Base-by-base conservation (phyloP, 2,329 filamentous ascomycete species). In the Diaporthe sp. region DNA sequence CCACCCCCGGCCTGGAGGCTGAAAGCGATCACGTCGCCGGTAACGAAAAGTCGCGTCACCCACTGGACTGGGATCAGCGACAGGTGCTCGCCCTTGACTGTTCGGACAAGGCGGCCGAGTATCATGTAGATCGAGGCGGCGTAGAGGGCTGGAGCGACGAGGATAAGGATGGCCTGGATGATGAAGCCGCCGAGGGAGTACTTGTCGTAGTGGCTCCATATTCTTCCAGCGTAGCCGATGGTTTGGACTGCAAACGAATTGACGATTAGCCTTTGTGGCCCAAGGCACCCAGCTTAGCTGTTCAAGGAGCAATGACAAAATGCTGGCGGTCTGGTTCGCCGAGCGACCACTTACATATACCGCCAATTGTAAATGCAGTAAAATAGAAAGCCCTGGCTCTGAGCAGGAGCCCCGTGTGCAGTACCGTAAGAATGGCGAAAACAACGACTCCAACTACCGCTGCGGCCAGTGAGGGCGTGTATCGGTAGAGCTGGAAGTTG, bases 321-420 rank as follows among this genome's bases (percentile, higher is more conserved):
- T 2, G 19, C 9, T 1, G 13, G 58, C 4, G 7, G 8, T 7
- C 10, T 17, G 19, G 0, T 8, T 2, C 10, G 8, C 12, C 4
- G 22, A 25, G n/a, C n/a, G 57, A 13, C 5, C 34, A 81, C 82
- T 79, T 82, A 89, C 88, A 88, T 22, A 86, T 73, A 28, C 87
- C 86, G 15, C 88, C 88, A n/a, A 90, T 80, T 9, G 87, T 77
- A 57, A 90, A 87, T 0, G 89, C 86, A 2, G 87, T 85, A 78
- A 89, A 87, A 79, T 88, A 90, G 86, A 87, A 89, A 1, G 86
- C 86, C 46, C 83, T 81, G 2, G 82, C 82, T 25, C 79, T 80
- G 46, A 85, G 34, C 42, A 88, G 77, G 58, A 85, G 83, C 37
- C 80, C 83, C 22, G 79, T 71, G 74, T 89, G 87, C 0, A 83